Base-by-base conservation (phyloP, 441 rosid species). In the Metrosideros polymorpha region DNA sequence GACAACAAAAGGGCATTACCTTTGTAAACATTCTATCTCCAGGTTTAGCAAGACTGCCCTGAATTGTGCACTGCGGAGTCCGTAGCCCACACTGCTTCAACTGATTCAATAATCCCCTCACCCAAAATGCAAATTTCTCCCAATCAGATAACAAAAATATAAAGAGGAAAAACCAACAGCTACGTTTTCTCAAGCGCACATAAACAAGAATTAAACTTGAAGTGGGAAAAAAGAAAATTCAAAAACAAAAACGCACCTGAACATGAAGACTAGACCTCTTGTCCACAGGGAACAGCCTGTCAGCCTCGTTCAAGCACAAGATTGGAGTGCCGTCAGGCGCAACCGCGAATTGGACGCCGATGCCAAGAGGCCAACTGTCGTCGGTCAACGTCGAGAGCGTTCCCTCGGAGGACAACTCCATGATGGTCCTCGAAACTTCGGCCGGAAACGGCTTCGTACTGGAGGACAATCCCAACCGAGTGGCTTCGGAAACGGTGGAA, bases 21-120 rank as follows among this genome's bases (percentile, higher is more conserved):
- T 93, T 93, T 47, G 90, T 89, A 89, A 79, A 54, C 85, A 85
- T 61, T 82, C 77, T 86, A 85, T 94, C 99, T 83, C 89, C 92
- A 6, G 96, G 96, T 84, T 93, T 95, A 85, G 86, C 90, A 84
- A 97, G 93, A 87, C 90, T 89, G 53, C 99, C 99, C 88, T 93
- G 99, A 83, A 97, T 92, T 6, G 99, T 97, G 89, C 97, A 94
- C 89, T 96, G 99, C 51, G 94, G 96, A 85, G 97, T 97, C 90
- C 99, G 90, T 91, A 92, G 88, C 79, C 99, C 98, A 92, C 94
- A 91, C 88, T 96, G 99, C 75, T 93, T 96, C 87, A 97, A 91
- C 99, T 95, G 93, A 89, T 87, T 63, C 87, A 87, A 87, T 71
- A 53, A 56, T 85, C 87, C 88, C 84, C 88, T 76, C 19, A 56